phyloP scores from a whole-genome alignment of 345 rosid genomes.

The Salix caprea region DNA sequence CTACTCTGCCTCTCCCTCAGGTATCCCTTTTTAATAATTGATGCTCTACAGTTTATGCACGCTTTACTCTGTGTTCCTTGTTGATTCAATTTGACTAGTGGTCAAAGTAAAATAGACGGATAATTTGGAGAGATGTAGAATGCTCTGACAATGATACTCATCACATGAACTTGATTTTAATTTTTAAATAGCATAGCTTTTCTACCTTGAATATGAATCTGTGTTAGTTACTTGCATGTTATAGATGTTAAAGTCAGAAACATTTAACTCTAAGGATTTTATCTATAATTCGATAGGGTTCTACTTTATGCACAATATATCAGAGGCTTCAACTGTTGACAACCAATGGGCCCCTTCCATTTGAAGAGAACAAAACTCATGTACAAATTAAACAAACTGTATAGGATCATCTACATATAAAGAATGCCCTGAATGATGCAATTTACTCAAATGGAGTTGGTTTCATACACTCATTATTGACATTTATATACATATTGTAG shows the following conservation, averaged over 20 bases:
- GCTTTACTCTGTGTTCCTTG: background rate
- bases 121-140: background rate
- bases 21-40: conserved; percentile 28
- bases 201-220: background rate
- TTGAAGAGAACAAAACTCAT: background rate
- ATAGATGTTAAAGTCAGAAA: background rate
- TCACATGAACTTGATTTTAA: background rate
- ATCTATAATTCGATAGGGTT: background rate
- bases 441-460: too few relatives aligned
- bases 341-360: background rate
- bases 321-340: background rate
- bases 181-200: too few relatives aligned
- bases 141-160: background rate
- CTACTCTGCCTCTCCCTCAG: conserved; percentile 92
- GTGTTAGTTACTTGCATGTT: background rate
- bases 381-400: too few relatives aligned
- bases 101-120: background rate
- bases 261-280: background rate
- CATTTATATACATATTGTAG: too few relatives aligned
- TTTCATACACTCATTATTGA: too few relatives aligned
- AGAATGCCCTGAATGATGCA: too few relatives aligned
- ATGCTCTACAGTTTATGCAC: background rate
- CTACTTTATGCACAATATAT: background rate
- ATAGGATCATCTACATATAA: too few relatives aligned
- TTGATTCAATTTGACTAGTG: background rate